Percentiles rank a stretch among this genome's conserved stretches.
Conservation (phyloP, 345 rosid genomes). For the Ceriops decandra region DNA sequence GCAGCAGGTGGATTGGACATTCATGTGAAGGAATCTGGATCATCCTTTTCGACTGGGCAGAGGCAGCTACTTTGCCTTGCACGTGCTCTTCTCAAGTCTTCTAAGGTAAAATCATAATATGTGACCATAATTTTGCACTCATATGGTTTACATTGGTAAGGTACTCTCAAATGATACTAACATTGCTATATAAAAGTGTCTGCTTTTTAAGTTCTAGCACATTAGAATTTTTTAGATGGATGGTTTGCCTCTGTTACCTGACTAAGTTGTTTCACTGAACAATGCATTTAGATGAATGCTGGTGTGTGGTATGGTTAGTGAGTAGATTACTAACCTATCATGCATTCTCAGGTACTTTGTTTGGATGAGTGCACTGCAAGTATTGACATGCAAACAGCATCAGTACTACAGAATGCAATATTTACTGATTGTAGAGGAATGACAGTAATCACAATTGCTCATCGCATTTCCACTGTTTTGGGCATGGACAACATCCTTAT, state of each 20-base stretch:
- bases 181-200: no score
- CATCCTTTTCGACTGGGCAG: slow-evolving; percentile 78
- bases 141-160: neutral
- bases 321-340: neutral
- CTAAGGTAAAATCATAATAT: slow-evolving; percentile 45
- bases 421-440: slow-evolving; percentile 62
- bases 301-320: neutral
- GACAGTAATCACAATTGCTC: slow-evolving; percentile 88
- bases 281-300: neutral
- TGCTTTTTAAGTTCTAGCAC: no score
- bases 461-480: slow-evolving; percentile 80
- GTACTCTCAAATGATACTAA: no score
- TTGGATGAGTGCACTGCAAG: slow-evolving; percentile 94
- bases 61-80: slow-evolving; percentile 92
- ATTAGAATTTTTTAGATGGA: no score
- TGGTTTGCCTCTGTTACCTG: no score
- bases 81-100: slow-evolving; percentile 83
- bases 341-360: slow-evolving; percentile 61
- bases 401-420: slow-evolving; percentile 62
- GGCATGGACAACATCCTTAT: slow-evolving; percentile 65
- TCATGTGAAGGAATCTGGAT: slow-evolving; percentile 59
- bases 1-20: slow-evolving; percentile 69
- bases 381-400: slow-evolving; percentile 69
- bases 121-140: neutral
- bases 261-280: no score